Base-by-base conservation (phyloP, 2,329 filamentous ascomycete species). In the Fusarium torreyae region DNA sequence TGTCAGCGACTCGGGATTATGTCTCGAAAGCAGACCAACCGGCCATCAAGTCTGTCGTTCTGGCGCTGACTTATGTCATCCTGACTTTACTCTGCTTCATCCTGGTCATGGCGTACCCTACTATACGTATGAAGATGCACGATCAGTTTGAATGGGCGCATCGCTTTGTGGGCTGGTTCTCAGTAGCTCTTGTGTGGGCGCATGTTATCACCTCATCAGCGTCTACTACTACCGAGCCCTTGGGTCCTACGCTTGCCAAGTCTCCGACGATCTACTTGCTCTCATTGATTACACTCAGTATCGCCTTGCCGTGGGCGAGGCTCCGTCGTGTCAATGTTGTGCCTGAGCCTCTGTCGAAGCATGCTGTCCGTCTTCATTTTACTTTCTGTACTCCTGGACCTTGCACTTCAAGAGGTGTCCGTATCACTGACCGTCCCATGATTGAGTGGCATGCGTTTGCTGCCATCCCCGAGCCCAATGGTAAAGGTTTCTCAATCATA, bases 371-470 rank as follows among this genome's bases (percentile, higher is more conserved):
- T 31, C 85, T 94, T 8, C 86, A 90, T 75, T 90, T 93, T 71
- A 81, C 83, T 74, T 87, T 90, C 77, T 82, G 84, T 44, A 83
- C 83, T 17, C 85, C 87, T 11, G 50, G 52, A 0, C 70, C 70
- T 1, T 69, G 68, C 31, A 65, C 68, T 1, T 69, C 67, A 1
- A 40, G 63, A 3, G 70, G 68, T 8, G 81, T 83, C 33, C 86
- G 88, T 22, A 81, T 92, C n/a, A 85, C 89, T 9, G 84, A 87
- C 52, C 82, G 82, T 7, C 89, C 90, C 0, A 79, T 92, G 40
- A 80, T 83, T 10, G 90, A 93, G 77, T 91, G 89, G 83, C 91
- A 93, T 76, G 85, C 87, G 1, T 93, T 93, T 72, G 91, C 91
- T 28, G 88, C 88, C 0, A 91, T 93, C 53, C 88, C 90, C 1